Base-by-base conservation (phyloP, 2,329 filamentous ascomycete species). In the Aureobasidium vineae region DNA sequence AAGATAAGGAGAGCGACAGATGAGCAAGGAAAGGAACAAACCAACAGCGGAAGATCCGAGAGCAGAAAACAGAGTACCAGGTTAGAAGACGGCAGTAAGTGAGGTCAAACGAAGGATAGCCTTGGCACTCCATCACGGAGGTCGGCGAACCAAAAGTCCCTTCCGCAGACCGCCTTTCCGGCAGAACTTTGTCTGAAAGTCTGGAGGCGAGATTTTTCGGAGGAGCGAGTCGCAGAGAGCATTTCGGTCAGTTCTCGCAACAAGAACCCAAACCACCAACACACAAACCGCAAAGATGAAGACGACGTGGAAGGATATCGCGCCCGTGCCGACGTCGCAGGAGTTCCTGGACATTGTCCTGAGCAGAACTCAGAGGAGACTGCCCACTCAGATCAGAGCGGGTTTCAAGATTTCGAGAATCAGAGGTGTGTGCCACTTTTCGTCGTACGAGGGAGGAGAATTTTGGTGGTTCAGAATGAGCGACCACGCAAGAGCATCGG, bases 331-430 rank as follows among this genome's bases (percentile, higher is more conserved):
- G 67, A 96, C 91, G 74, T 89, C 89, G 78, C 90, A 96, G 83
- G 95, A 99, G 81, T 98, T 99, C 76, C 85, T 99, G 73, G 95
- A 99, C 80, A 97, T 99, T 77, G 93, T 98, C 71, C 86, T 99
- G 74, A 96, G 91, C 75, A 85, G 95, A 72, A 97, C 92, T 5
- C 94, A 98, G 84, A 86, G 94, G 76, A 89, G 94, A 69, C 84
- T 99, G 70, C 95, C 95, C 16, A 99, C 92, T 57, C 92, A 97
- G 83, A 98, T 99, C 77, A 88, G 95, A 74, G 87, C 93, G 47
- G 95, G 95, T 68, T 99, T 99, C 84, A 90, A 97, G 80, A 97
- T 98, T 77, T 91, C 88, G 77, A 88, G 94, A 85, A 97, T 98
- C 75, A 85, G 94, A 80, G 68, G 66, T 69, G 49, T 79, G 81